A percentile compares a stretch with the other conserved stretches of the same genome.
Conservation (phyloP, 768 basidiomycete species). For the Tubosaeta sp. region DNA sequence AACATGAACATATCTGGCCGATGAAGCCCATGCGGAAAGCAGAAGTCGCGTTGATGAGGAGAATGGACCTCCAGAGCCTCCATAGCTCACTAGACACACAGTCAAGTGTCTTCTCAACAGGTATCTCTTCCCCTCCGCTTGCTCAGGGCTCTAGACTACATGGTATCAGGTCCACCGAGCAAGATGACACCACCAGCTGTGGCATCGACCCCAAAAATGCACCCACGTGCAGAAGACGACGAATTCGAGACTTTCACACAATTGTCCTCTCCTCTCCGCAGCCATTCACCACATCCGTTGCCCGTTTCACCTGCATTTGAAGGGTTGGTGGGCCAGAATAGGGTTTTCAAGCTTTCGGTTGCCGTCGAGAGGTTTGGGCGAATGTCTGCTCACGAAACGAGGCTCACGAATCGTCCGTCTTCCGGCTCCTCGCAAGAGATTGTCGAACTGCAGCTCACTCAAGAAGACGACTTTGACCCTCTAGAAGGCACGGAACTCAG, state of each 20-base stretch:
- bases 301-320: conserved; percentile 23
- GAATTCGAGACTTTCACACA: conserved; percentile 17
- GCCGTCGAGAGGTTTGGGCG: conserved; percentile 21
- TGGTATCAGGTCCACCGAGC: neutral
- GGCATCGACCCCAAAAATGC: neutral
- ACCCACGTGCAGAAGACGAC: neutral
- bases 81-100: conserved; percentile 15
- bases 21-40: conserved; percentile 40
- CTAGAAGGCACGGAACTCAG: conserved; percentile 17
- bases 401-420: conserved; percentile 12
- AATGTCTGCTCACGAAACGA: conserved; percentile 2
- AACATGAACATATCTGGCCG: conserved; percentile 42
- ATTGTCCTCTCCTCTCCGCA: conserved; percentile 18
- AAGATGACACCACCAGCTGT: conserved; percentile 2
- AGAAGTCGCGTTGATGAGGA: conserved; percentile 41
- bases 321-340: conserved; percentile 8
- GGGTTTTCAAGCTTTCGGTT: conserved; percentile 5
- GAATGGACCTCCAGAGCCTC: conserved; percentile 36
- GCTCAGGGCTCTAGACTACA: neutral
- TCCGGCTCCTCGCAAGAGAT: conserved; percentile 37
- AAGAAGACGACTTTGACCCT: conserved; percentile 25
- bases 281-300: conserved; percentile 7
- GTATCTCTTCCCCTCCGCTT: conserved; percentile 10
- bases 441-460: conserved; percentile 49
- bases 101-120: conserved; percentile 11